Percentiles rank a stretch among this genome's conserved stretches.
These are phyloP conservation scores for Trametes pubescens DNA, from an alignment of 1,284 basidiomycete species.

Conservation along the genomic window DNA sequence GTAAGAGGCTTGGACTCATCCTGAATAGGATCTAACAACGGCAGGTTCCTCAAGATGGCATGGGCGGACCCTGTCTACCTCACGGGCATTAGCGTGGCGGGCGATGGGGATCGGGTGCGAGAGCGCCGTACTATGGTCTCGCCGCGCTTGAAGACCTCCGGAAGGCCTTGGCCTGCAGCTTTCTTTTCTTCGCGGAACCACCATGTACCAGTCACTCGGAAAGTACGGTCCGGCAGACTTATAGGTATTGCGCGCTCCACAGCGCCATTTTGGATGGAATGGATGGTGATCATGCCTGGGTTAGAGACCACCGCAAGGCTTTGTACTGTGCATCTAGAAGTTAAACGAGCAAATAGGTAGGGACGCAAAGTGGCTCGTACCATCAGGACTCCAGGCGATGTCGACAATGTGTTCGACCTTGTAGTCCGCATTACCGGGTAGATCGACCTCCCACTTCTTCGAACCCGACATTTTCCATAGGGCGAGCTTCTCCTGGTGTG, in stretches of 20 bases:
- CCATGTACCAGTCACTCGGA: slow-evolving; percentile 63
- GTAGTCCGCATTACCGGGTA: slow-evolving; percentile 48
- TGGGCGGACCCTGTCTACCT: slow-evolving; percentile 77
- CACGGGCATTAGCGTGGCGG: slow-evolving; percentile 11
- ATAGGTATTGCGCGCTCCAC: slow-evolving; percentile 24
- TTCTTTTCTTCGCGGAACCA: slow-evolving; percentile 69
- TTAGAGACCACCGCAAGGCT: slow-evolving; percentile 76
- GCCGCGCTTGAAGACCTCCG: slow-evolving; percentile 78
- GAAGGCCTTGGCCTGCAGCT: slow-evolving; percentile 55
- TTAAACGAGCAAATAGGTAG: slow-evolving; percentile 26
- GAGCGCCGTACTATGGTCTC: slow-evolving; percentile 53
- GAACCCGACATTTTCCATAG: slow-evolving; percentile 83
- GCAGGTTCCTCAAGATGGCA: slow-evolving; percentile 71
- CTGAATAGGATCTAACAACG: slow-evolving; percentile 72
- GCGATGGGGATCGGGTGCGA: not conserved
- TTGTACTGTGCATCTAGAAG: slow-evolving; percentile 57
- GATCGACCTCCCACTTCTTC: slow-evolving; percentile 82
- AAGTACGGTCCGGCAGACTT: slow-evolving; percentile 1
- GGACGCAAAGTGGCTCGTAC: slow-evolving; percentile 49
- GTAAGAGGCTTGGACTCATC: slow-evolving; percentile 69
- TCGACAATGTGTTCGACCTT: slow-evolving; percentile 57
- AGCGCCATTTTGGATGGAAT: slow-evolving; percentile 79
- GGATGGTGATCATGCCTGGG: slow-evolving; percentile 70
- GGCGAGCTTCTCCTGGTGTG: slow-evolving; percentile 70
- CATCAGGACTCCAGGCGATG: slow-evolving; percentile 83